Conservation (phyloP, 2,329 filamentous ascomycete genomes). For the Corniculantispora saksenae region DNA sequence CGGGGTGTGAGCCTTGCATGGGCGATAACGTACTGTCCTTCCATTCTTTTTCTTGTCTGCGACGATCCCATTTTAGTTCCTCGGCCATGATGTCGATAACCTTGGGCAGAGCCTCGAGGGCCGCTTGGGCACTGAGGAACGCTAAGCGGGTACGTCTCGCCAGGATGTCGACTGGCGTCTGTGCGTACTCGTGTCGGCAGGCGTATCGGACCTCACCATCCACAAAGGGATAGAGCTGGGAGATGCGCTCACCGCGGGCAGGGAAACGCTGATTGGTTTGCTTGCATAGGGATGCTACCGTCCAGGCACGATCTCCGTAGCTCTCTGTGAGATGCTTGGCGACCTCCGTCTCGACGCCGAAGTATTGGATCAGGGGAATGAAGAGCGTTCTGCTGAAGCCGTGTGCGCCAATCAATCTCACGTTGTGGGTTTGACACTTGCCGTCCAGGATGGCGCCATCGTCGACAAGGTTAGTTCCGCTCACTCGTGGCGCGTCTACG, state of each 20-base stretch:
- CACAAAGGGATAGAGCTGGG: constrained; percentile 81
- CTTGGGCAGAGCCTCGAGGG: constrained; percentile 78
- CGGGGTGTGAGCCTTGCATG: neutral
- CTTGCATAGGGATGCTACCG: constrained; percentile 76
- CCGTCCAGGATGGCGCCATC: constrained; percentile 67
- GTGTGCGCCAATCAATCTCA: constrained; percentile 80
- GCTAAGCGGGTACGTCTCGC: constrained; percentile 81
- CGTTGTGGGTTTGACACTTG: constrained; percentile 78
- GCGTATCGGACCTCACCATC: constrained; percentile 91
- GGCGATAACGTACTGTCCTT: constrained; percentile 60
- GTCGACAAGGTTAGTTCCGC: constrained; percentile 68
- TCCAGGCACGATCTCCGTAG: constrained; percentile 92
- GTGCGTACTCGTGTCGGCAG: constrained; percentile 84
- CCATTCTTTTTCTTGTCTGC: constrained; percentile 79
- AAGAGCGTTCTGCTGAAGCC: constrained; percentile 87
- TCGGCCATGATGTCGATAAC: constrained; percentile 89
- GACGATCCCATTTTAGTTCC: constrained; percentile 76
- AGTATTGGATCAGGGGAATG: constrained; percentile 93
- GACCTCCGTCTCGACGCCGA: constrained; percentile 87
- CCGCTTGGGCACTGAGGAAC: constrained; percentile 89
- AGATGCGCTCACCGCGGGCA: constrained; percentile 77
- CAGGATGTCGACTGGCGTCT: constrained; percentile 85
- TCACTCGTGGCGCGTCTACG: constrained; percentile 64
- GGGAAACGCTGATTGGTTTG: constrained; percentile 81
- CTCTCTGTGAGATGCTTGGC: constrained; percentile 84